Base-by-base conservation (phyloP, 495 filamentous ascomycete species). In the Astrothelium subdiscretum region DNA sequence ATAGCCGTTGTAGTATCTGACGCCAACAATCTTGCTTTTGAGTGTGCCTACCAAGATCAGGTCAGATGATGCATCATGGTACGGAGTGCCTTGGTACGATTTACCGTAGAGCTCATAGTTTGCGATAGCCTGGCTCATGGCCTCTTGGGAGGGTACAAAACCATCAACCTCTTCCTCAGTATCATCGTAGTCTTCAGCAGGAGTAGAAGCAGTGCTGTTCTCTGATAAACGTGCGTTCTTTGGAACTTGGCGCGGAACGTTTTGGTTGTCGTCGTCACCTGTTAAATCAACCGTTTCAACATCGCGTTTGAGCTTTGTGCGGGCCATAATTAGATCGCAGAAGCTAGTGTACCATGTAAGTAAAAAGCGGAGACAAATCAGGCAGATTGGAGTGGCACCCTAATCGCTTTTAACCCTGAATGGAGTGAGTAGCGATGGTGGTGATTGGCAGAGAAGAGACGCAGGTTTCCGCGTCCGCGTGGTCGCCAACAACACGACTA, bases 1-100 rank as follows among this genome's bases (percentile, higher is more conserved):
- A 62, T 82, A 69, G 4, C 90, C 90, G 29, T 70, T 75, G 72
- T 97, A 97, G 71, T 85, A 95, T 58, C 86, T 80, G 13, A 90
- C 79, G 4, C 91, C 92, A 0, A 96, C 91, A 54, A 94, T 87
- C 64, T 92, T 91, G 13, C 77, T 80, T 8, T 81, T 73, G 65
- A 70, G 71, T 12, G 57, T 70, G 52, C 59, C 74, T 54, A 54
- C 29, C 5, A 29, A 29, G 22, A n/a, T 54, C 10, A 54, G n/a
- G 48, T 29, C 2, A 29, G 29, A 54, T 54, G 6, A 54, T 27
- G 48, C 11, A 26, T 11, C 6, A 54, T 54, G 22, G 11, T 3
- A 29, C 2, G 20, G n/a, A n/a, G n/a, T n/a, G n/a, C n/a, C n/a
- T n/a, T 29, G 24, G 20, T 29, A 27, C 24, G 1, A 54, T 27